Evolutionary conservation across 2,329 filamentous ascomycete genomes (phyloP), one percentile per base, ranked within the genome.

Genomic region (Pseudogymnoascus sp.): DNA sequence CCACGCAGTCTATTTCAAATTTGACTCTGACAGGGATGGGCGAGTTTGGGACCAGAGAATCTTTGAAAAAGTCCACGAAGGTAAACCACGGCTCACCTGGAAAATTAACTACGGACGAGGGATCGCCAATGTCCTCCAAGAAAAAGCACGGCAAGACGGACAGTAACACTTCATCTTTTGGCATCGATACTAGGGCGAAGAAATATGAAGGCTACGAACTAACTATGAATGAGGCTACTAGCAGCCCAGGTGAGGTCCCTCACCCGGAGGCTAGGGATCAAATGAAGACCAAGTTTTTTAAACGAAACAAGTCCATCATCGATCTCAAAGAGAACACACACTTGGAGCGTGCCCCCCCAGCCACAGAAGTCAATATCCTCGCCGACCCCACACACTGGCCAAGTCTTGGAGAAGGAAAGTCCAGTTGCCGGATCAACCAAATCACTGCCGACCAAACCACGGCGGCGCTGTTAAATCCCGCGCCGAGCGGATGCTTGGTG

Each of bases 341-440:
- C 50, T 35, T 28, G 3, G 50, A 35, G 10, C 28, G 28, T 57
- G 28, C 5, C 11, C 15, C 13, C 11, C 21, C 23, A 35, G 3
- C 42, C 8, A 23, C 42, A 33, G 23, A 23, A 3, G 26, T 28
- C 21, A 44, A 50, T 44, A 44, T 62, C 3, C 40, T 62, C 28
- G 10, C 61, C 47, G 42, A 62, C 26, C 61, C 40, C 42, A 28
- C 61, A 13, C 19, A 62, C 23, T 62, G 61, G 61, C 61, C 61
- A 21, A 50, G 31, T 23, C 61, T 62, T 50, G 61, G 61, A 28
- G 17, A 53, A 35, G 40, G n/a, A 6, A 62, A 62, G 47, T 23
- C 33, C 10, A 61, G 5, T 4, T 44, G 28, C 8, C 50, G 15
- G 3, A 33, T 8, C 28, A 28, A 57, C 4, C 50, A 33, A 19